These are phyloP conservation scores for Ceratonia siliqua DNA, from an alignment of 306 rosid species.

Conservation along the genomic window DNA sequence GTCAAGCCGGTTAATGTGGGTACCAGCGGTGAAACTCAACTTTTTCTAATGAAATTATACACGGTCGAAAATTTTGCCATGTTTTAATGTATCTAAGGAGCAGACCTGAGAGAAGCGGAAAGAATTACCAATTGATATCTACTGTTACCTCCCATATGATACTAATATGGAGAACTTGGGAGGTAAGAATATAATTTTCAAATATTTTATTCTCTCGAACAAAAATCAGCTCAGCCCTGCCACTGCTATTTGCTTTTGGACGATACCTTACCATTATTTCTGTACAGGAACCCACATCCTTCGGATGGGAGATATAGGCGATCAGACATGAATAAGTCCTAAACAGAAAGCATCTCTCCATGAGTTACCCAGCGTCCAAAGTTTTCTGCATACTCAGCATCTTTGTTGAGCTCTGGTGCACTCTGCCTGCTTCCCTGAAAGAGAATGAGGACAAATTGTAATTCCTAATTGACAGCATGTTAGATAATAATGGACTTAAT, in stretches of 20 bases:
- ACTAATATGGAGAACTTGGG: neutral
- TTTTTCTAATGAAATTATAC: neutral
- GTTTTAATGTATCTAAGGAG: constrained; percentile 25
- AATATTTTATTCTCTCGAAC: neutral
- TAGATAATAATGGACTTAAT: neutral
- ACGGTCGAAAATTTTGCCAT: constrained; percentile 8
- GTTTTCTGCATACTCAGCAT: constrained; percentile 20
- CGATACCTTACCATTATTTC: constrained; percentile 32
- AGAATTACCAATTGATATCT: constrained; percentile 5
- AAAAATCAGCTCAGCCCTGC: constrained; percentile 19
- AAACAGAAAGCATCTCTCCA: constrained; percentile 40
- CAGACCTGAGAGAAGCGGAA: neutral
- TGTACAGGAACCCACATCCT: constrained; percentile 51
- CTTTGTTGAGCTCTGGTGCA: constrained; percentile 29
- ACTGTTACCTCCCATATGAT: neutral
- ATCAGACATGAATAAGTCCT: constrained; percentile 16
- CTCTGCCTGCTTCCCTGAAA: constrained; percentile 37
- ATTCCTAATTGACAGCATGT: neutral
- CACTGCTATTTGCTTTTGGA: constrained; percentile 1
- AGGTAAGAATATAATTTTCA: neutral
- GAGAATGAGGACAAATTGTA: neutral
- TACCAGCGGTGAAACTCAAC: neutral
- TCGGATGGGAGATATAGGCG: constrained; percentile 36
- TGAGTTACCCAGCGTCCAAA: constrained; percentile 42
- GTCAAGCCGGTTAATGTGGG: neutral